phyloP scores from a whole-genome alignment of 2,329 filamentous ascomycete genomes.

The Aureobasidium melanogenum region DNA sequence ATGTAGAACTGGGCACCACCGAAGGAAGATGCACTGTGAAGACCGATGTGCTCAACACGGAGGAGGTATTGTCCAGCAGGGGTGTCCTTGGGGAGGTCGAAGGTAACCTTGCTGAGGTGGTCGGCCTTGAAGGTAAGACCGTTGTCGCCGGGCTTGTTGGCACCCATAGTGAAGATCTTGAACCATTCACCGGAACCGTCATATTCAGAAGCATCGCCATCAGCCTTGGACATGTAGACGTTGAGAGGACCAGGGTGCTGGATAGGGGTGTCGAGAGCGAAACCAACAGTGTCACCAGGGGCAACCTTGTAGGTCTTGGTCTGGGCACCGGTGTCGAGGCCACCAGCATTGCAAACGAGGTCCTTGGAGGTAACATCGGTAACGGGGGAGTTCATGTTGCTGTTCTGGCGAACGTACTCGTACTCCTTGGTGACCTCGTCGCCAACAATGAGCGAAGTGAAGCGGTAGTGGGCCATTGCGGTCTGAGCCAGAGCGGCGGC shows the following conservation, averaged over 20 bases:
- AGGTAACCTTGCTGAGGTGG: constrained; percentile 23
- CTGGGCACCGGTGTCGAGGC: constrained; percentile 23
- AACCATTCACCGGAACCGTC: constrained; percentile 33
- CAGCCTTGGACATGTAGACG: constrained; percentile 25
- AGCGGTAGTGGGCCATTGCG: constrained; percentile 22
- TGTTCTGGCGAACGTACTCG: constrained; percentile 40
- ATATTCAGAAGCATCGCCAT: constrained; percentile 38
- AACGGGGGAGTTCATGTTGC: constrained; percentile 28
- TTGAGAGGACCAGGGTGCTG: constrained; percentile 18
- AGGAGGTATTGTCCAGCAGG: constrained; percentile 48
- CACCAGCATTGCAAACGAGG: constrained; percentile 29
- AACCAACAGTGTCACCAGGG: constrained; percentile 15
- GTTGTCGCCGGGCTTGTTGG: constrained; percentile 34
- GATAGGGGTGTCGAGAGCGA: constrained; percentile 17
- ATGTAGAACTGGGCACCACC: constrained; percentile 35
- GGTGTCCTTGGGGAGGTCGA: constrained; percentile 41
- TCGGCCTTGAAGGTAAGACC: constrained; percentile 39
- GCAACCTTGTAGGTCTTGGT: constrained; percentile 11
- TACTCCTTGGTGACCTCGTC: constrained; percentile 35
- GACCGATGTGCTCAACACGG: constrained; percentile 45
- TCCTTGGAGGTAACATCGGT: constrained; percentile 25
- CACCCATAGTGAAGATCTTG: constrained; percentile 24
- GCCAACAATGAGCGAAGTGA: constrained; percentile 33
- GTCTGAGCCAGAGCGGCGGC: constrained; percentile 24
- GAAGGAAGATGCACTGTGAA: constrained; percentile 43